A percentile compares a stretch with the other conserved stretches of the same genome.
phyloP scores from a whole-genome alignment of 2,329 filamentous ascomycete genomes.

The Xylariaceae sp. region DNA sequence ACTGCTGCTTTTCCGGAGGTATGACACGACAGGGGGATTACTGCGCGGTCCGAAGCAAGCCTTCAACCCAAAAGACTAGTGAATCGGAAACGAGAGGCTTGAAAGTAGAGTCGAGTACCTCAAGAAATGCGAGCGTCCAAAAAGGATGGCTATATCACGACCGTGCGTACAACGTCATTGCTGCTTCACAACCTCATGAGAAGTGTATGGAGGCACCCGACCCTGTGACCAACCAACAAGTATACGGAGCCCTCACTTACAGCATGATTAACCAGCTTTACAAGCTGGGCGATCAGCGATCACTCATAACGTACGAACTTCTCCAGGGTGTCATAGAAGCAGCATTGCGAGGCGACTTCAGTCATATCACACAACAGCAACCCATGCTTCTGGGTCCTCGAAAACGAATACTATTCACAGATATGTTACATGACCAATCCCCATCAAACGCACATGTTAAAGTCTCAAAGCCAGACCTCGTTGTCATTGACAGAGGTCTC shows the following conservation, averaged over 20 bases:
- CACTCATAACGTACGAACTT: neutral
- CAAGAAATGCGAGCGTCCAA: constrained; percentile 1
- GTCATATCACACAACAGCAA: neutral
- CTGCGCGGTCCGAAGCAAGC: no score
- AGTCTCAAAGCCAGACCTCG: no score
- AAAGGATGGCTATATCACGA: neutral
- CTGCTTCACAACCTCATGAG: neutral
- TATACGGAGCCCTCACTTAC: neutral
- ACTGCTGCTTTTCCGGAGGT: no score
- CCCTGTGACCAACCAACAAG: neutral
- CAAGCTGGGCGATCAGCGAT: neutral
- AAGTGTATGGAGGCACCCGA: neutral
- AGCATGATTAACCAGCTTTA: neutral
- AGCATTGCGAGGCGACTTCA: neutral
- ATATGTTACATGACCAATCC: no score
- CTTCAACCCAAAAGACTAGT: no score
- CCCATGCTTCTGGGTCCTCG: no score
- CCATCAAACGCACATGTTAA: no score
- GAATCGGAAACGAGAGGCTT: no score
- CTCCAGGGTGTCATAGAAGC: neutral
- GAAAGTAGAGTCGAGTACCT: no score
- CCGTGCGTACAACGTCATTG: neutral
- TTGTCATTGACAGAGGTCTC: no score
- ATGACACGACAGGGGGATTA: no score
- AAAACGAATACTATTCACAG: no score